Base-by-base conservation (phyloP, 129 eudicot species). In the Ambrosia artemisiifolia region DNA sequence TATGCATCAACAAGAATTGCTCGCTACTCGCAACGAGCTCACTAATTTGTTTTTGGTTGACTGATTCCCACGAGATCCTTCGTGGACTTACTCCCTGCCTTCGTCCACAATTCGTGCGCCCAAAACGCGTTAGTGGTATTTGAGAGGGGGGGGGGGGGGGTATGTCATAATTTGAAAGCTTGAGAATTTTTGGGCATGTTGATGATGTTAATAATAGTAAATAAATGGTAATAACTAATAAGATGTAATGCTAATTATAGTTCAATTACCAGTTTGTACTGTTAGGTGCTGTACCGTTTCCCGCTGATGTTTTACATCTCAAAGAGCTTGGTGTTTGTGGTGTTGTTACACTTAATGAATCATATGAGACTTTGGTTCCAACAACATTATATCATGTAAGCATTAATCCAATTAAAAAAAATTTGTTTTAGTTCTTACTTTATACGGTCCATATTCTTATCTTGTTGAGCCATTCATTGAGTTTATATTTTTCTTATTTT, bases 201-300 rank as follows among this genome's bases (percentile, higher is more conserved):
- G 51, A 16, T 67, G 5, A 36, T 70, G 10, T 60, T 60, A 28
- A 60, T 43, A 7, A 17, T 28, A 30, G 30, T 3, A 44, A 43
- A 13, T 49, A 9, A 46, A 67, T 46, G 16, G 11, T 46, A 30
- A 17, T 24, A 55, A 48, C 5, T 46, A 30, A 17, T 24, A 55
- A 48, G 34, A 6, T 65, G 55, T 66, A 51, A 48, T 62, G 34
- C 72, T 75, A 75, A 80, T 46, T 3, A 72, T 55, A 18, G 36
- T 53, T 34, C 59, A 3, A 0, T 63, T 20, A 11, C 69, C 78
- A 91, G 95, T 85, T 81, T 77, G 75, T 91, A 28, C 75, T 90
- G 74, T 77, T 90, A 77, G 96, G 96, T 44, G 96, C 95, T 46
- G 96, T 90, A 72, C 96, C 96, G 9, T 90, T 90, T 79, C 95